phyloP scores from a whole-genome alignment of 2,329 filamentous ascomycete species.

The Diaporthe aspalathi region DNA sequence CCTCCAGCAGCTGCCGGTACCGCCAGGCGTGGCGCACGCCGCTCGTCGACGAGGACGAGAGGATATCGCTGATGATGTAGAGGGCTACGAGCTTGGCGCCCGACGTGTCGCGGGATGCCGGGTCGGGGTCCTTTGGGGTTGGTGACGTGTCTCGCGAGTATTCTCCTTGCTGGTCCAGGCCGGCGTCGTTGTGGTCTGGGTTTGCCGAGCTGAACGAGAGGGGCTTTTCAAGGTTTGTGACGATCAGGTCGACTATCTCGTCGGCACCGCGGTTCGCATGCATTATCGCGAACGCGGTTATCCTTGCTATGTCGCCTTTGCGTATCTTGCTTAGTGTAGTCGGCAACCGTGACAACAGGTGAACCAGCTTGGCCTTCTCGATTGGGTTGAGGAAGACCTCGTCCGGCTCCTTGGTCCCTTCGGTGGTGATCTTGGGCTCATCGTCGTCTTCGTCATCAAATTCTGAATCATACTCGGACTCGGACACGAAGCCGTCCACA shows the following conservation, averaged over 20 bases:
- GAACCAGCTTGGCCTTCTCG: conserved; percentile 84
- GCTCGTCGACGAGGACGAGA: conserved; percentile 80
- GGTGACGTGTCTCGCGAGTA: conserved; percentile 52
- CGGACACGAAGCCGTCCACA: conserved; percentile 83
- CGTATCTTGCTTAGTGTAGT: conserved; percentile 78
- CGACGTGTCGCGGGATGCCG: conserved; percentile 68
- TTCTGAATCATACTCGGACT: conserved; percentile 86
- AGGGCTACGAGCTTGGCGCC: conserved; percentile 82
- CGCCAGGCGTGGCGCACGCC: conserved; percentile 88
- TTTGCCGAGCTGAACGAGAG: conserved; percentile 80
- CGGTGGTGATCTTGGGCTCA: conserved; percentile 59
- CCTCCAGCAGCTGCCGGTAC: conserved; percentile 84
- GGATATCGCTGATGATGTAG: conserved; percentile 81
- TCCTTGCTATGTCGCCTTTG: conserved; percentile 85
- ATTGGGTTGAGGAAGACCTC: conserved; percentile 82
- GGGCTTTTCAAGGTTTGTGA: conserved; percentile 83
- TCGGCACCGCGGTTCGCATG: conserved; percentile 87
- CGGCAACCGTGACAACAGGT: conserved; percentile 85
- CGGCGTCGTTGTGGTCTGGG: conserved; percentile 59
- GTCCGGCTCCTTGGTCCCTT: conserved; percentile 55
- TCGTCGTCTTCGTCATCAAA: conserved; percentile 82
- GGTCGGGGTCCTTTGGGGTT: conserved; percentile 56
- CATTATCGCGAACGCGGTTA: conserved; percentile 89
- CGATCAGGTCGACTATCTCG: conserved; percentile 90
- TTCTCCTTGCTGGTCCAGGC: conserved; percentile 48